Evolutionary conservation across 2,329 filamentous ascomycete genomes (phyloP).

Genomic region (Aspergillus quadricinctus): DNA sequence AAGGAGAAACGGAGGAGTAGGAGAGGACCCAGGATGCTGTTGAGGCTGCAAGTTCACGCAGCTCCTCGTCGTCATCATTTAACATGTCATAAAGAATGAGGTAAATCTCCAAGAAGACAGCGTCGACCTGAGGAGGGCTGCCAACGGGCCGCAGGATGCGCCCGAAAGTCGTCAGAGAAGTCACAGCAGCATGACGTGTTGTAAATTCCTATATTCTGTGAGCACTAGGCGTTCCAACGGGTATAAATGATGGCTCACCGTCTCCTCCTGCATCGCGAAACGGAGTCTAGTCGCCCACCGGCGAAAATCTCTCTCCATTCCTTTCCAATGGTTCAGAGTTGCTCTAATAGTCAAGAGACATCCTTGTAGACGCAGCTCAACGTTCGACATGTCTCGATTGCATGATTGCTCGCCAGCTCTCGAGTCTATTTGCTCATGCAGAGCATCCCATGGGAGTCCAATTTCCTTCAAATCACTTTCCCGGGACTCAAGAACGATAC

Average conservation of each 20-base stretch:
- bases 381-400: constrained; percentile 36
- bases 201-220: constrained; percentile 32
- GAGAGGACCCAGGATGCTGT: constrained; percentile 36
- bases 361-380: constrained; percentile 34
- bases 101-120: constrained; percentile 51
- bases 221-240: neutral
- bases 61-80: constrained; percentile 88
- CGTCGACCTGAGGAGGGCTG: constrained; percentile 18
- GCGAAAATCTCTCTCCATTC: constrained; percentile 21
- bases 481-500: constrained; percentile 21
- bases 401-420: constrained; percentile 22
- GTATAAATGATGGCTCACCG: constrained; percentile 23
- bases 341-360: constrained; percentile 31
- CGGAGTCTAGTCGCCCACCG: constrained; percentile 33
- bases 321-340: constrained; percentile 7
- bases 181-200: constrained; percentile 34
- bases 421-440: constrained; percentile 23
- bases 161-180: constrained; percentile 32
- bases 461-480: constrained; percentile 16
- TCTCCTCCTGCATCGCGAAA: constrained; percentile 40
- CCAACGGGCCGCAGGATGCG: constrained; percentile 39
- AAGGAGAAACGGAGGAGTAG: constrained; percentile 26
- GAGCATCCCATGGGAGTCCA: constrained; percentile 22
- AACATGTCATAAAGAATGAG: constrained; percentile 69
- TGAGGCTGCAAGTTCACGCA: constrained; percentile 60